phyloP scores from a whole-genome alignment of 805 yeast species.

The Yarrowia divulgata region DNA sequence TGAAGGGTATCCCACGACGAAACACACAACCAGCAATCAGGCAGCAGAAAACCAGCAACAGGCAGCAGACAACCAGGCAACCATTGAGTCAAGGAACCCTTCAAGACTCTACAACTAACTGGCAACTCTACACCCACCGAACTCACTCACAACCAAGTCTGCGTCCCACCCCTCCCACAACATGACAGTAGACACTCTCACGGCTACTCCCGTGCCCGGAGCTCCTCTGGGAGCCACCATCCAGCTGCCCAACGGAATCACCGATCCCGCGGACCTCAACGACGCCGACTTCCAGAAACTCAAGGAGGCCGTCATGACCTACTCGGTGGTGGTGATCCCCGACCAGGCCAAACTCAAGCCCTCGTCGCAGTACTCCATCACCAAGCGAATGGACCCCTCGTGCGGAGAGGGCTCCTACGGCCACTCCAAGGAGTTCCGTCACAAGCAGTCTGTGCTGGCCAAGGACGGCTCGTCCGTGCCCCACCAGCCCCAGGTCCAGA shows the following conservation, averaged over 20 bases:
- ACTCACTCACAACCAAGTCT: no score
- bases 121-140: no score
- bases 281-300: constrained; percentile 70
- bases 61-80: no score
- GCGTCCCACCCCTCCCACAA: no score
- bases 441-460: constrained; percentile 69
- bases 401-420: constrained; percentile 71
- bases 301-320: constrained; percentile 67
- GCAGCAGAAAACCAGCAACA: no score
- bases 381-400: constrained; percentile 80
- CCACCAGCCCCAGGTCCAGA: constrained; percentile 86
- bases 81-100: no score
- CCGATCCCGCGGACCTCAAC: constrained; percentile 73
- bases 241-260: constrained; percentile 68
- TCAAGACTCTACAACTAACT: no score
- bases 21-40: no score
- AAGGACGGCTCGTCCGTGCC: constrained; percentile 85
- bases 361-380: constrained; percentile 74
- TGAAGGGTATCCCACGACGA: no score
- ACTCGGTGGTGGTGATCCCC: constrained; percentile 79
- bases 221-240: constrained; percentile 75
- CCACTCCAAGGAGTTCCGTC: constrained; percentile 80
- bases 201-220: constrained; percentile 57
- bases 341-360: constrained; percentile 73
- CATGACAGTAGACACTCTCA: constrained; percentile 39